Conservation (phyloP, 2,329 filamentous ascomycete genomes). For the Amauroascus verrucosus region DNA sequence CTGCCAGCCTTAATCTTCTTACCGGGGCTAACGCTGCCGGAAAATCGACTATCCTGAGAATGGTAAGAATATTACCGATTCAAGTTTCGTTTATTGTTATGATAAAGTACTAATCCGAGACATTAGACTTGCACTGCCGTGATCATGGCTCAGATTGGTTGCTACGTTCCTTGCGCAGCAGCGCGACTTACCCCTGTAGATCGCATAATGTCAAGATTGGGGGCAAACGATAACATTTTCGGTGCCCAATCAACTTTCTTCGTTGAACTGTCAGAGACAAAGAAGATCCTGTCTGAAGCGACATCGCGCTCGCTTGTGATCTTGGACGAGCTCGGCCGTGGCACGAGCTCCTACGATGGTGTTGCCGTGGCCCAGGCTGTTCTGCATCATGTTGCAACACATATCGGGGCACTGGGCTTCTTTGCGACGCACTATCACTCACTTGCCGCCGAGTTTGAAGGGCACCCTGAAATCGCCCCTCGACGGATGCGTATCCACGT, state of each 20-base stretch:
- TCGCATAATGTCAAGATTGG: conserved; percentile 95
- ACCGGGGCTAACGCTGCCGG: conserved; percentile 95
- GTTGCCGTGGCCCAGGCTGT: conserved; percentile 95
- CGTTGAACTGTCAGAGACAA: conserved; percentile 91
- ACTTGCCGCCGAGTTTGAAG: conserved; percentile 78
- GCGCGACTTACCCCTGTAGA: conserved; percentile 84
- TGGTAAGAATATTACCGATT: conserved; percentile 50
- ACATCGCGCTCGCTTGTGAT: conserved; percentile 92
- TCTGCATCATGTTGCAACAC: conserved; percentile 86
- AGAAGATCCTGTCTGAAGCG: conserved; percentile 92
- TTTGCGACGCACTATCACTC: conserved; percentile 98
- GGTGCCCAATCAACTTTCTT: conserved; percentile 97
- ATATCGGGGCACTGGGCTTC: conserved; percentile 89
- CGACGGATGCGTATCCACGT: conserved; percentile 93
- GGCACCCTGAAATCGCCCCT: conserved; percentile 75
- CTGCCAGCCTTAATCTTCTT: conserved; percentile 75
- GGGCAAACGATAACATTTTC: conserved; percentile 98
- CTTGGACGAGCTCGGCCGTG: conserved; percentile 87
- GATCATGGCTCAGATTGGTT: conserved; percentile 95
- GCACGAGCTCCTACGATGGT: conserved; percentile 90
- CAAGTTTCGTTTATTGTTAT: background rate
- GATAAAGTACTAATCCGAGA: background rate
- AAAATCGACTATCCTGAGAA: conserved; percentile 90
- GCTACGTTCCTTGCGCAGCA: conserved; percentile 73
- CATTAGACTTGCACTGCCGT: conserved; percentile 79